These are phyloP conservation scores for Hapsidospora chrysogenum DNA, from an alignment of 495 filamentous ascomycete species.

Conservation along the genomic window DNA sequence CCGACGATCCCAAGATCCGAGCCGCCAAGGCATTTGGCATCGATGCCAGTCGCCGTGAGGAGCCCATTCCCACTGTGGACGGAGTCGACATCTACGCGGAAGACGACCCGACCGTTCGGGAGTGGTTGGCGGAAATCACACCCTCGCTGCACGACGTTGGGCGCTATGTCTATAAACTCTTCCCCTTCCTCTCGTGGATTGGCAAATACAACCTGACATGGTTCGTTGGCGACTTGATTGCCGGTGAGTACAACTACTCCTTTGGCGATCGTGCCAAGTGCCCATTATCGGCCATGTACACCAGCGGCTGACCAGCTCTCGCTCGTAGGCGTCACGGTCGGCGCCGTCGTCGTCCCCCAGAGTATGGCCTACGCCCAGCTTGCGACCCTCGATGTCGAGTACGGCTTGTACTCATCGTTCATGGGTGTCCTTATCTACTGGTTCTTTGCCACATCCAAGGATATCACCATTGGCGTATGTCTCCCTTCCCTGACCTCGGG, in stretches of 20 bases:
- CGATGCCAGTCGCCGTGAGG: neutral
- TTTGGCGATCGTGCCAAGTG: neutral
- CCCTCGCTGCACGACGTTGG: conserved; percentile 32
- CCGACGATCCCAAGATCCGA: neutral
- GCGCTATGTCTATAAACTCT: conserved; percentile 26
- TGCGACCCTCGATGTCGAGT: conserved; percentile 38
- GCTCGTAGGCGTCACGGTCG: conserved; percentile 13
- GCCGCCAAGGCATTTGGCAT: conserved; percentile 1
- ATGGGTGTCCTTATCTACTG: conserved; percentile 51
- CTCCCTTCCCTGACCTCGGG: neutral
- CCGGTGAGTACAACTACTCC: conserved; percentile 4
- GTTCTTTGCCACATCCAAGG: conserved; percentile 52
- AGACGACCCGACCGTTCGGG: conserved; percentile 47
- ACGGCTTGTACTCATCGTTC: conserved; percentile 50
- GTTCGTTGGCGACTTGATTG: conserved; percentile 17
- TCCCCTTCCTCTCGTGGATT: conserved; percentile 15
- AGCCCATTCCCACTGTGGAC: neutral
- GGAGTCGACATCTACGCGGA: conserved; percentile 42
- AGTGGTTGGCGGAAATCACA: conserved; percentile 43
- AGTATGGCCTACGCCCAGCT: conserved; percentile 49
- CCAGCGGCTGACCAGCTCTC: neutral
- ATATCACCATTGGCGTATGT: conserved; percentile 52
- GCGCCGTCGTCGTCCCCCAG: conserved; percentile 39
- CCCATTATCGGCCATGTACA: conserved; percentile 9
- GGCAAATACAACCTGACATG: conserved; percentile 17